Evolutionary conservation across 768 basidiomycete genomes (phyloP).

Genomic region (Tricholoma hemisulphureum): DNA sequence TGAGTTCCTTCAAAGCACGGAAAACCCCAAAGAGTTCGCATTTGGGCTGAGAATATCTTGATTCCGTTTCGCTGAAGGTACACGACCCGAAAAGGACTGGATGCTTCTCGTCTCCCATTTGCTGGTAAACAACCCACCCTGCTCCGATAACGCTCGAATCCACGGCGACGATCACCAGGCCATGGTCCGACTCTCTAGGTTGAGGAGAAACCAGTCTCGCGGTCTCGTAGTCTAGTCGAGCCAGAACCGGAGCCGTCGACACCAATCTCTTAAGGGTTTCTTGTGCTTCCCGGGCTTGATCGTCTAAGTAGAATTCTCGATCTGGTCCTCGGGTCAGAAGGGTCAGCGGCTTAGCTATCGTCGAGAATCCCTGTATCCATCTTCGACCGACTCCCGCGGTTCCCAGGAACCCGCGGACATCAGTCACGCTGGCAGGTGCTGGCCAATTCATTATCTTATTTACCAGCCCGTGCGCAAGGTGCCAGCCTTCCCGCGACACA

Average conservation of each 20-base stretch:
- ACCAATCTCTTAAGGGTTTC: constrained; percentile 22
- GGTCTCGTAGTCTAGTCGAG: constrained; percentile 30
- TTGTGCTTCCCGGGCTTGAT: constrained; percentile 21
- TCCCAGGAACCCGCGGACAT: constrained; percentile 27
- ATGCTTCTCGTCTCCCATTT: too few species aligned
- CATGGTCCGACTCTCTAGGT: constrained; percentile 16
- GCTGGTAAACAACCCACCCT: too few species aligned
- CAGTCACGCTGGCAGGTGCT: constrained; percentile 1
- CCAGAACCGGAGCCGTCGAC: constrained; percentile 24
- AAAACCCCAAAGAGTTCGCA: constrained; percentile 38
- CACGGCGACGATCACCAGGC: too few species aligned
- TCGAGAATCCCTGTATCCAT: too few species aligned
- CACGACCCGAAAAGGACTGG: constrained; percentile 31
- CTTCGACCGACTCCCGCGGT: constrained; percentile 16
- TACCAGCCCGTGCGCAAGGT: constrained; percentile 21
- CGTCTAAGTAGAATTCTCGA: constrained; percentile 25
- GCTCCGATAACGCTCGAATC: too few species aligned
- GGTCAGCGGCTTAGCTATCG: constrained; percentile 25
- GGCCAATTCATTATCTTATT: constrained; percentile 30
- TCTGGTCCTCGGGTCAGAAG: constrained; percentile 7
- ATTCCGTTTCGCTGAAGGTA: constrained; percentile 31
- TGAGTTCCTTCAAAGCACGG: constrained; percentile 26
- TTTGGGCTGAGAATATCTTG: too few species aligned
- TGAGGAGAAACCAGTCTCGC: background rate
- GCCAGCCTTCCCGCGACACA: too few species aligned